Evolutionary conservation across 805 yeast species (phyloP).

Genomic region (Cyberlindnera subsufficiens): DNA sequence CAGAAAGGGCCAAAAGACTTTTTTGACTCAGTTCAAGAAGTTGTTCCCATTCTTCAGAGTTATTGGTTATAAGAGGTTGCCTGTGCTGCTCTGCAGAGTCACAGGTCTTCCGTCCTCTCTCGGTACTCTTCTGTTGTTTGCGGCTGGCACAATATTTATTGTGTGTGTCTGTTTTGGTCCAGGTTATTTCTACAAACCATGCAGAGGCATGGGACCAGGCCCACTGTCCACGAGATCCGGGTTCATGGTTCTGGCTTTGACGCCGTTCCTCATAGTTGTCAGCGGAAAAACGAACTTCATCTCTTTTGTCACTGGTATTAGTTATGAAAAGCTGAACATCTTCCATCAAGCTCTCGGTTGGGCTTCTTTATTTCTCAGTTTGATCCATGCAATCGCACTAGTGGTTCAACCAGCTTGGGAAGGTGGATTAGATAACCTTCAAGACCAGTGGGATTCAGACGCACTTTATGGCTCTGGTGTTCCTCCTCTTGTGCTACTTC

Average conservation of each 20-base stretch:
- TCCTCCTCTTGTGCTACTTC: slow-evolving; percentile 39
- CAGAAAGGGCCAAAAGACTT: slow-evolving; percentile 10
- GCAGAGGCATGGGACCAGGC: slow-evolving; percentile 53
- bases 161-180: slow-evolving; percentile 35
- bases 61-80: slow-evolving; percentile 28
- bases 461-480: slow-evolving; percentile 34
- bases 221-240: slow-evolving; percentile 52
- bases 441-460: slow-evolving; percentile 19
- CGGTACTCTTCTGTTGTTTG: slow-evolving; percentile 29
- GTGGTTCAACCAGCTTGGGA: slow-evolving; percentile 37
- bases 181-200: slow-evolving; percentile 44
- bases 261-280: slow-evolving; percentile 44
- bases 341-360: slow-evolving; percentile 38
- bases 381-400: slow-evolving; percentile 49
- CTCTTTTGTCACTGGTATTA: slow-evolving; percentile 43
- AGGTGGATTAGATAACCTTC: slow-evolving; percentile 38
- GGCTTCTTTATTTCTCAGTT: slow-evolving; percentile 37
- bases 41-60: slow-evolving; percentile 26
- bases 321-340: slow-evolving; percentile 49
- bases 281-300: slow-evolving; percentile 50
- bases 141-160: slow-evolving; percentile 28
- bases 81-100: slow-evolving; percentile 26
- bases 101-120: slow-evolving; percentile 33
- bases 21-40: slow-evolving; percentile 9
- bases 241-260: slow-evolving; percentile 40